phyloP scores from a whole-genome alignment of 1,139 yeast genomes.

The Lodderomyces parapsilosis region DNA sequence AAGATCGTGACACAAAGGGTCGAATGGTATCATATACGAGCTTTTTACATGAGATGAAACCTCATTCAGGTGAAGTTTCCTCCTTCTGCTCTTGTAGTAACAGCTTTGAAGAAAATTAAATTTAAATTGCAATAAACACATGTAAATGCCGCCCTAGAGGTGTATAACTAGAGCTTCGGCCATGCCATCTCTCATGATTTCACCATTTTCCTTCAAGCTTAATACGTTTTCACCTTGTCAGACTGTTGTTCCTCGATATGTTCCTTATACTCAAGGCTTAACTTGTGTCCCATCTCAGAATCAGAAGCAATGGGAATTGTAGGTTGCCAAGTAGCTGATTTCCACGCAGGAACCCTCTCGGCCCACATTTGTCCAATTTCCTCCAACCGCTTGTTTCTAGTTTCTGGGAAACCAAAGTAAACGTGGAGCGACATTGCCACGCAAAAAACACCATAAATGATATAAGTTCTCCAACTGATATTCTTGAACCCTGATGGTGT shows the following conservation, averaged over 20 bases:
- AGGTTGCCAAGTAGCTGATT: slow-evolving; percentile 41
- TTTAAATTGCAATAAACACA: too few relatives aligned
- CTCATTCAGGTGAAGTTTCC: too few relatives aligned
- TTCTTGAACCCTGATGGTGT: slow-evolving; percentile 48
- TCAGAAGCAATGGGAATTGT: slow-evolving; percentile 42
- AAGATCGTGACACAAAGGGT: too few relatives aligned
- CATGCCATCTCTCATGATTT: too few relatives aligned
- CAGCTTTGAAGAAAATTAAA: too few relatives aligned
- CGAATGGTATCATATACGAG: too few relatives aligned
- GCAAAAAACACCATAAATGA: slow-evolving; percentile 44
- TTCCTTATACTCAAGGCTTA: slow-evolving; percentile 32
- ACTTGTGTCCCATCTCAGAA: slow-evolving; percentile 37
- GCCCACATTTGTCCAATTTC: slow-evolving; percentile 62
- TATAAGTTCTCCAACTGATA: slow-evolving; percentile 36
- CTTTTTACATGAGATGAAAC: too few relatives aligned
- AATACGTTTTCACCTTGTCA: not conserved
- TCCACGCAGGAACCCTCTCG: slow-evolving; percentile 61
- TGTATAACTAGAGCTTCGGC: too few relatives aligned
- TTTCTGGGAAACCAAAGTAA: slow-evolving; percentile 65
- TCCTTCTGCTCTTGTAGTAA: too few relatives aligned
- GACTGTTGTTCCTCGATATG: slow-evolving; percentile 7
- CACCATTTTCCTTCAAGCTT: not conserved
- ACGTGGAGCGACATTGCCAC: slow-evolving; percentile 56
- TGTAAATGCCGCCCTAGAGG: too few relatives aligned
- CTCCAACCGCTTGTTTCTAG: slow-evolving; percentile 62